A percentile compares a stretch with the other conserved stretches of the same genome.
phyloP scores from a whole-genome alignment of 164 flowering plant species.

The Stephania yunnanensis region DNA sequence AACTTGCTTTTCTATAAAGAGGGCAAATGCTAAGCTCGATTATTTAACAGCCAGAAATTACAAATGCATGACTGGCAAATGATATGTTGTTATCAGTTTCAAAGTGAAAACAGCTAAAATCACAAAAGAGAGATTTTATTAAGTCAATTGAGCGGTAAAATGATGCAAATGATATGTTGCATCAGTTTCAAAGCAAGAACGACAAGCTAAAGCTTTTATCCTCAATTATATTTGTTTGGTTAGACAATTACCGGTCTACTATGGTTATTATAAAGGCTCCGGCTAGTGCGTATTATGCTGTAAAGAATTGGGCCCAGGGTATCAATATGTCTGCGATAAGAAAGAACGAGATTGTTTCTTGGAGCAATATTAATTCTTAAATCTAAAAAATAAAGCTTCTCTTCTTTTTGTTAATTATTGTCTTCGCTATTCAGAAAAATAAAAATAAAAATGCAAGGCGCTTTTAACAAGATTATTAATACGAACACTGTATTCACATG shows the following conservation, averaged over 20 bases:
- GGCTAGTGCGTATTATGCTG: too few relatives aligned
- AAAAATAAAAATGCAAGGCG: background rate
- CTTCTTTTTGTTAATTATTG: background rate
- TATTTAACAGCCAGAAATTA: background rate
- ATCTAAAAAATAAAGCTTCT: background rate
- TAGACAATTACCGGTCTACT: too few relatives aligned
- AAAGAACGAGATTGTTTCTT: too few relatives aligned
- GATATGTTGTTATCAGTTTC: background rate
- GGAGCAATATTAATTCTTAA: background rate
- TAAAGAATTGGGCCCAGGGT: too few relatives aligned
- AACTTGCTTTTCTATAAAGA: slow-evolving; percentile 1
- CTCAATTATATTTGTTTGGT: too few relatives aligned
- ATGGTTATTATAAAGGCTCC: too few relatives aligned
- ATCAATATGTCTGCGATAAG: too few relatives aligned
- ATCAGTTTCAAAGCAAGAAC: too few relatives aligned
- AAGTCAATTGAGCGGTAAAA: too few relatives aligned
- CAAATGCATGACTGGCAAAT: background rate
- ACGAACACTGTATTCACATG: background rate
- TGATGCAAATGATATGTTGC: too few relatives aligned
- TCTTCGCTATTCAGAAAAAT: background rate
- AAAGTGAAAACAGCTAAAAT: background rate
- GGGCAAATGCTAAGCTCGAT: background rate
- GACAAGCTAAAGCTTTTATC: too few relatives aligned
- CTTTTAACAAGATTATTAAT: background rate
- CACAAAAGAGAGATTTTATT: background rate